Conservation (phyloP, 495 filamentous ascomycete genomes). For the Monascus purpureus region DNA sequence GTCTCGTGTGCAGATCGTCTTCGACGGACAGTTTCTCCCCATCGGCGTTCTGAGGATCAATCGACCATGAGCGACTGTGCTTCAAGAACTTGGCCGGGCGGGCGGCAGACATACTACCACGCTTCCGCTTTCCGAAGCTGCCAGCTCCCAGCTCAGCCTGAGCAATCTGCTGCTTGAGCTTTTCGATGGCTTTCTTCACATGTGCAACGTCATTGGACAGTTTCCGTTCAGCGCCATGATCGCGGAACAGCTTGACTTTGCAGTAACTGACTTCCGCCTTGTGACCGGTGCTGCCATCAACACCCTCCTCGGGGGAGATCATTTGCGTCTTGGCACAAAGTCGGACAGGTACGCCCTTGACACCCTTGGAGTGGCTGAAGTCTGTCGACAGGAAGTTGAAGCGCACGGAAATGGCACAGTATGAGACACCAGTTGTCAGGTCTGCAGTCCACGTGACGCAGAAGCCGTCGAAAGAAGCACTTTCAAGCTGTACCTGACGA, state of each 20-base stretch:
- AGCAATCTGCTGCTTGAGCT: constrained; percentile 78
- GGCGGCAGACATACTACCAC: constrained; percentile 40
- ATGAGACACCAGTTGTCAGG: constrained; percentile 38
- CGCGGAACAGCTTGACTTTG: constrained; percentile 92
- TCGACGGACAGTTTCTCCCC: constrained; percentile 51
- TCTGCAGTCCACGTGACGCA: constrained; percentile 74
- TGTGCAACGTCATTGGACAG: constrained; percentile 87
- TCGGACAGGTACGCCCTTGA: constrained; percentile 88
- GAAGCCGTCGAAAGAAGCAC: constrained; percentile 81
- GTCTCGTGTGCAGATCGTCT: constrained; percentile 78
- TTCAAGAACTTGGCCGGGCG: constrained; percentile 67
- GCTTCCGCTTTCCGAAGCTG: constrained; percentile 78
- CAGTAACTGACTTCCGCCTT: constrained; percentile 71
- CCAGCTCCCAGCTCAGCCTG: constrained; percentile 83
- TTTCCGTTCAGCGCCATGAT: constrained; percentile 93
- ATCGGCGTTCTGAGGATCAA: constrained; percentile 71
- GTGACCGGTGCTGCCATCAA: constrained; percentile 26
- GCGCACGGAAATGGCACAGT: constrained; percentile 73
- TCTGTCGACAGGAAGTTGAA: constrained; percentile 98
- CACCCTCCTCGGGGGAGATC: constrained; percentile 27
- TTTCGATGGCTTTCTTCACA: constrained; percentile 88
- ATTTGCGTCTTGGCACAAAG: constrained; percentile 81
- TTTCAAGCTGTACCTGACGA: constrained; percentile 66
- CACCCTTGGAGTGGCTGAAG: constrained; percentile 95
- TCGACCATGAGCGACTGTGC: constrained; percentile 91